Conservation (phyloP, 1,139 yeast species). For the Hansenula sp. region DNA sequence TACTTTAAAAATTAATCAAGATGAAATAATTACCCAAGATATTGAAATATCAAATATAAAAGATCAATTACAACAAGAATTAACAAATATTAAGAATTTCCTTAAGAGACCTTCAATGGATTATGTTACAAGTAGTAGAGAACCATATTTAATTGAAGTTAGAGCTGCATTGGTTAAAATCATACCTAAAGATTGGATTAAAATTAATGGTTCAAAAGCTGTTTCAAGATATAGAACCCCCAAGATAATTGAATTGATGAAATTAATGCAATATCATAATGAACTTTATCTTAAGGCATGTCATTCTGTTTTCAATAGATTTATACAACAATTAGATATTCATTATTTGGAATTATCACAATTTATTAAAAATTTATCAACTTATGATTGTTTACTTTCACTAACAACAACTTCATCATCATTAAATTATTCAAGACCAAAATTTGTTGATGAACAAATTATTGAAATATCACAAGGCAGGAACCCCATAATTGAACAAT, state of each 20-base stretch:
- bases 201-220: conserved; percentile 65
- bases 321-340: conserved; percentile 40
- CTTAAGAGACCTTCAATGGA: conserved; percentile 57
- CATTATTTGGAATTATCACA: conserved; percentile 48
- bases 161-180: conserved; percentile 45
- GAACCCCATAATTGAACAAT: conserved; percentile 75
- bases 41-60: conserved; percentile 38
- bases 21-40: conserved; percentile 35
- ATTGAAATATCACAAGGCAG: conserved; percentile 57
- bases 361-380: conserved; percentile 50
- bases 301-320: conserved; percentile 50
- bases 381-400: conserved; percentile 72
- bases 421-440: conserved; percentile 52
- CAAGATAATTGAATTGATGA: conserved; percentile 42
- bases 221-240: conserved; percentile 76
- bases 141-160: conserved; percentile 72
- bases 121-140: conserved; percentile 54
- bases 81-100: conserved; percentile 37
- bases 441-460: conserved; percentile 39
- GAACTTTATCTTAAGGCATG: conserved; percentile 55
- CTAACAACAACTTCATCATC: conserved; percentile 57
- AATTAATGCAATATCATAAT: conserved; percentile 53
- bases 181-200: conserved; percentile 72
- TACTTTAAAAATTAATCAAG: conserved; percentile 32
- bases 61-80: conserved; percentile 43